These are phyloP conservation scores for Leishmania lainsoni DNA, from an alignment of 208 protist species.

Conservation along the genomic window DNA sequence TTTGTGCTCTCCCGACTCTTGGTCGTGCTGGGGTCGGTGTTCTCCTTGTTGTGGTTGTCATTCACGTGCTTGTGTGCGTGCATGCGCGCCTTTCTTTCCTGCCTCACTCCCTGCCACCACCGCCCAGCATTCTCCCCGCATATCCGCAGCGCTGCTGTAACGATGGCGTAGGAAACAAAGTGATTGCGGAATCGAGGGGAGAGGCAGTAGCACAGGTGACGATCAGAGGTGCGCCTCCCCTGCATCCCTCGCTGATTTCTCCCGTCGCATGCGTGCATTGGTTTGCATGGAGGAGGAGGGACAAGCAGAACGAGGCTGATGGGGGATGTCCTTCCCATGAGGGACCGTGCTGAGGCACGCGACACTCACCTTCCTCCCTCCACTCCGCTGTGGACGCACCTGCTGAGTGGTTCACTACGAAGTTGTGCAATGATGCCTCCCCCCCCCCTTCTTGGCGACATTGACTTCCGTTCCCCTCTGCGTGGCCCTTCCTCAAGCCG, in stretches of 20 bases:
- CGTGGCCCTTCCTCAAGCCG: not conserved
- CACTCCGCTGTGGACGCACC: not conserved
- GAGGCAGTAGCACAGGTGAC: not conserved
- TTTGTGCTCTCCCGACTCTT: not conserved
- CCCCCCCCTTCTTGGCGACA: not conserved
- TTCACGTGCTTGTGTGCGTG: not conserved
- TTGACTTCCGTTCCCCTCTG: not conserved
- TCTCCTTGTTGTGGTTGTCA: conserved; percentile 7
- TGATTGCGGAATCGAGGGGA: not conserved
- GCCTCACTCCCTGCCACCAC: not conserved
- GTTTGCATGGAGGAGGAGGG: too few species aligned
- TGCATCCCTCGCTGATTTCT: too few species aligned
- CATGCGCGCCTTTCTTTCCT: not conserved
- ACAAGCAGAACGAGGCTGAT: too few species aligned
- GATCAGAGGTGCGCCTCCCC: not conserved
- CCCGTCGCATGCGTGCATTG: too few species aligned
- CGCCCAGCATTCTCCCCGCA: not conserved
- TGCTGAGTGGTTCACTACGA: not conserved
- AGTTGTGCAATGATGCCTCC: not conserved
- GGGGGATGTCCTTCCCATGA: not conserved
- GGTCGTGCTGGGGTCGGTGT: not conserved
- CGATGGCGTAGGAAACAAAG: too few species aligned
- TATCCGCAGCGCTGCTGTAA: not conserved
- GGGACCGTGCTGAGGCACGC: not conserved
- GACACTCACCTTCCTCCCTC: not conserved